A percentile compares a stretch with the other conserved stretches of the same genome.
These are phyloP conservation scores for Canariomyces notabilis DNA, from an alignment of 2,329 filamentous ascomycete genomes.

Conservation along the genomic window DNA sequence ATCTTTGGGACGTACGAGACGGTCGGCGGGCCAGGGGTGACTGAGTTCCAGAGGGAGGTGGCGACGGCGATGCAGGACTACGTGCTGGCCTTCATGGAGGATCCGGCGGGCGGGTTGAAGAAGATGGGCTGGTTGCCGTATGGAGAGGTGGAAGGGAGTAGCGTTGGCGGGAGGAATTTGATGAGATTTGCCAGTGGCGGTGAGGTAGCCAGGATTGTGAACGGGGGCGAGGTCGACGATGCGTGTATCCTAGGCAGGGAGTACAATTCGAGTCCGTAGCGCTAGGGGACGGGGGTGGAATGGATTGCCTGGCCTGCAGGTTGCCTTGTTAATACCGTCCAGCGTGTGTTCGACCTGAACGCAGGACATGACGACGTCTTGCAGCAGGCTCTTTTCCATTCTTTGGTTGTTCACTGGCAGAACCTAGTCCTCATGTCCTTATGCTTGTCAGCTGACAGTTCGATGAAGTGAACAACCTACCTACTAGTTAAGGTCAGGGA, in stretches of 20 bases:
- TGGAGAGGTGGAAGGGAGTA: conserved; percentile 8
- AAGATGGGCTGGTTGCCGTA: conserved; percentile 23
- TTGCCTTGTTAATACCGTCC: conserved; percentile 1
- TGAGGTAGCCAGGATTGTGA: conserved; percentile 13
- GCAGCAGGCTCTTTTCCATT: no score
- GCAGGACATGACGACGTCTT: no score
- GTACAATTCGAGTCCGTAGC: conserved; percentile 19
- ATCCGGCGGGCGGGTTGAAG: conserved; percentile 21
- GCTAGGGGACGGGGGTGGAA: no score
- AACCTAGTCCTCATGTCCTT: no score
- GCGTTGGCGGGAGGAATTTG: conserved; percentile 15
- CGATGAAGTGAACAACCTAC: no score
- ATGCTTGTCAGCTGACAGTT: no score
- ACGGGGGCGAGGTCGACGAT: conserved; percentile 18
- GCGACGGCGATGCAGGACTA: conserved; percentile 26
- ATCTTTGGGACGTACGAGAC: conserved; percentile 21
- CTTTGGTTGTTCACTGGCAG: no score
- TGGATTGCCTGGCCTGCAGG: no score
- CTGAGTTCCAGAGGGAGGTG: conserved; percentile 18
- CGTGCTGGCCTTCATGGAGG: conserved; percentile 22
- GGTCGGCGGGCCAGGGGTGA: conserved; percentile 3
- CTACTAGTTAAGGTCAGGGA: no score
- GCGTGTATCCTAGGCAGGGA: conserved; percentile 17
- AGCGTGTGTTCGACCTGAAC: no score
- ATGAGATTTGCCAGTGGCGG: conserved; percentile 16